A percentile compares a stretch with the other conserved stretches of the same genome.
phyloP scores from a whole-genome alignment of 169 alveolate species.

The Plasmodium inui region DNA sequence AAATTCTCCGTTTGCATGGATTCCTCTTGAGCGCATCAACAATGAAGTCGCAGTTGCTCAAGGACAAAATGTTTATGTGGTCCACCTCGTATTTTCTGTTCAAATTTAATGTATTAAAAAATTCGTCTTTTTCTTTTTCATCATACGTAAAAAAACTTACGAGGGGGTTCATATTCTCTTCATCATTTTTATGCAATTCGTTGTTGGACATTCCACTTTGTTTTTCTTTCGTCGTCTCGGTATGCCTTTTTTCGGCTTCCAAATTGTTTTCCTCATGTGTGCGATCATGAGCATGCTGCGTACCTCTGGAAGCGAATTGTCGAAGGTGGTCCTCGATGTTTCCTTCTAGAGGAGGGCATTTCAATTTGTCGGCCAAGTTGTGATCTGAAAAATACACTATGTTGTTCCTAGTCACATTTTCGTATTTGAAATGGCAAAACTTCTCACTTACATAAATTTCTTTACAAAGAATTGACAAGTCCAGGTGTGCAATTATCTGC shows the following conservation, averaged over 20 bases:
- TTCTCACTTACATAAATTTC: conserved; percentile 58
- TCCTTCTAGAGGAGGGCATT: background rate
- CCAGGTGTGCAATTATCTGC: conserved; percentile 27
- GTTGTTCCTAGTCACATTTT: conserved; percentile 18
- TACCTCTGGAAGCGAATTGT: background rate
- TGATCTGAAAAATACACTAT: conserved; percentile 26
- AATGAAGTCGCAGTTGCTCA: conserved; percentile 23
- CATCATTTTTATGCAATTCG: background rate
- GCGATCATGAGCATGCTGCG: background rate
- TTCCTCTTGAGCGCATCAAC: background rate
- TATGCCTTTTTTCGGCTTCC: background rate
- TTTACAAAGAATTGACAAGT: conserved; percentile 53
- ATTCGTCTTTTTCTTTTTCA: background rate
- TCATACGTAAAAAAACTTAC: conserved; percentile 57
- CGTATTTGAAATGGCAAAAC: conserved; percentile 21
- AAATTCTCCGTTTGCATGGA: conserved; percentile 14
- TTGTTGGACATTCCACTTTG: background rate
- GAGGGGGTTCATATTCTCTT: background rate
- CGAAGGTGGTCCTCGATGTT: background rate
- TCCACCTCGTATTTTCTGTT: conserved; percentile 15
- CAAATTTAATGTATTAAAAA: conserved; percentile 20
- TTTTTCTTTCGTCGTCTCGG: background rate
- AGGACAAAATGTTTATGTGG: conserved; percentile 63
- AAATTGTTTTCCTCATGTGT: background rate
- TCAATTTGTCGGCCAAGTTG: conserved; percentile 4